Evolutionary conservation across 768 basidiomycete genomes (phyloP).

Genomic region (Krasilnikovozyma curviuscula): DNA sequence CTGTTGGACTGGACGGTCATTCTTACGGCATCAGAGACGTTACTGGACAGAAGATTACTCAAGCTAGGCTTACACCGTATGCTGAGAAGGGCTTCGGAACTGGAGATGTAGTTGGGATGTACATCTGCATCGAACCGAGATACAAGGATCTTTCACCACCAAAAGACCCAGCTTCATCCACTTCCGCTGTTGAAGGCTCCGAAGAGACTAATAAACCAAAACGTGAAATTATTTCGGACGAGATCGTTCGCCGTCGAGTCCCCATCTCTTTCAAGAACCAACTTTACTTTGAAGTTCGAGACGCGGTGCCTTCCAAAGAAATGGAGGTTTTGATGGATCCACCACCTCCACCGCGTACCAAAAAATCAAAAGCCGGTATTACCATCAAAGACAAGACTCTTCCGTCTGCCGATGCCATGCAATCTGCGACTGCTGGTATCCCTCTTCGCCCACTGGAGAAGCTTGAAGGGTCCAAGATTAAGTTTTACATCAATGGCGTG

Average conservation of each 20-base stretch:
- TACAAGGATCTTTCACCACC: neutral
- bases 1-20: slow-evolving; percentile 83
- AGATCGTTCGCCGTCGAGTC: slow-evolving; percentile 69
- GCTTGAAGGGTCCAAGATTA: slow-evolving; percentile 50
- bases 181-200: neutral
- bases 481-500: slow-evolving; percentile 84
- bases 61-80: slow-evolving; percentile 63
- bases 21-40: slow-evolving; percentile 82
- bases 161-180: neutral
- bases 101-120: slow-evolving; percentile 83
- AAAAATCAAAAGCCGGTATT: slow-evolving; percentile 31
- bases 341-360: slow-evolving; percentile 36
- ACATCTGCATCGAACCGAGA: slow-evolving; percentile 60
- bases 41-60: slow-evolving; percentile 71
- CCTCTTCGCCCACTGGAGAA: slow-evolving; percentile 47
- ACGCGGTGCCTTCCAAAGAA: slow-evolving; percentile 75
- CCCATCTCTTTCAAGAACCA: slow-evolving; percentile 93
- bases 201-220: neutral
- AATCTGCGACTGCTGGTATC: neutral
- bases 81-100: slow-evolving; percentile 39
- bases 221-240: too few species aligned
- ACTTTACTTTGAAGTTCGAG: slow-evolving; percentile 82
- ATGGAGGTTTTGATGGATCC: slow-evolving; percentile 75
- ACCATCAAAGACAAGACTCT: slow-evolving; percentile 11
- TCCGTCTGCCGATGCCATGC: slow-evolving; percentile 8